phyloP scores from a whole-genome alignment of 2,329 filamentous ascomycete genomes.

The Clonostachys solani region DNA sequence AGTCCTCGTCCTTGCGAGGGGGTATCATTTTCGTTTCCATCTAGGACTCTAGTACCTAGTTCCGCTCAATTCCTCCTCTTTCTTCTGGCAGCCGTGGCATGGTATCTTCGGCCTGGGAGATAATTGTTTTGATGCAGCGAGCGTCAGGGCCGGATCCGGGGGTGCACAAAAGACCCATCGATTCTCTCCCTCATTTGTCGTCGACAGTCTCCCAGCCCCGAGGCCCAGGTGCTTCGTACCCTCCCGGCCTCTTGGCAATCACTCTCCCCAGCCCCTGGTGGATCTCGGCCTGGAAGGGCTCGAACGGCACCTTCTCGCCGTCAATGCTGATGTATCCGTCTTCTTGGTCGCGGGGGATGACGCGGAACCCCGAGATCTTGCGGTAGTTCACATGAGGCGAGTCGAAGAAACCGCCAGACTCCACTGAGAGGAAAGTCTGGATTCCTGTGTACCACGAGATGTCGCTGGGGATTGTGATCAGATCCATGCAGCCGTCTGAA shows the following conservation, averaged over 20 bases:
- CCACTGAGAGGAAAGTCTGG: constrained; percentile 66
- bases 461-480: constrained; percentile 76
- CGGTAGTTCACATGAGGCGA: constrained; percentile 72
- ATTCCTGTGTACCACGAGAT: constrained; percentile 63
- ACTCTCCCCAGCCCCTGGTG: constrained; percentile 79
- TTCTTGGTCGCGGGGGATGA: constrained; percentile 67
- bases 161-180: too few relatives aligned
- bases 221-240: constrained; percentile 63
- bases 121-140: too few relatives aligned
- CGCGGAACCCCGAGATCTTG: constrained; percentile 83
- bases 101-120: too few relatives aligned
- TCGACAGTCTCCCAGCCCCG: constrained; percentile 1
- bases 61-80: too few relatives aligned
- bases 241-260: constrained; percentile 65
- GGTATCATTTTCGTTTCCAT: too few relatives aligned
- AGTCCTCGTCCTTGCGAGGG: too few relatives aligned
- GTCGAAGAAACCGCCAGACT: constrained; percentile 74
- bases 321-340: constrained; percentile 92
- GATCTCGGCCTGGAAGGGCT: constrained; percentile 86
- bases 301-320: constrained; percentile 82
- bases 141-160: too few relatives aligned
- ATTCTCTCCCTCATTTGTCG: background rate
- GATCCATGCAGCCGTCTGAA: constrained; percentile 80
- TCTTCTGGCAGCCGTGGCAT: too few relatives aligned
- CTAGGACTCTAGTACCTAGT: too few relatives aligned